Conservation (phyloP, 768 basidiomycete genomes). For the Termitomyces bulborhizus region DNA sequence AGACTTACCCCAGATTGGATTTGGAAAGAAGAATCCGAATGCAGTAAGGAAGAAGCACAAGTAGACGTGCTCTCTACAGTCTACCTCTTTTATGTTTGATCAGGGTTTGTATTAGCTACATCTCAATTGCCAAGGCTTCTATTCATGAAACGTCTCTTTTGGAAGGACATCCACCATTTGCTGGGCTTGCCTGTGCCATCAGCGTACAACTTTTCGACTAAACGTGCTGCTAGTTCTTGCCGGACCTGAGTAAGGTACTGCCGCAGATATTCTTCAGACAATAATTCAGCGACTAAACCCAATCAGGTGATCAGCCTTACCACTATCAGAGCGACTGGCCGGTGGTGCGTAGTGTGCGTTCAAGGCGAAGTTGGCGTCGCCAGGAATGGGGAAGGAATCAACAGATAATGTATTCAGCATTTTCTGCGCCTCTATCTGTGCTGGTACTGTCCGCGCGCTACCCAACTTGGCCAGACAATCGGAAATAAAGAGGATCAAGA, state of each 20-base stretch:
- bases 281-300: slow-evolving; percentile 5
- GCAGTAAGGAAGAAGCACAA: slow-evolving; percentile 54
- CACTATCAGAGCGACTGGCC: slow-evolving; percentile 68
- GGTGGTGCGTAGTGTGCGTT: slow-evolving; percentile 90
- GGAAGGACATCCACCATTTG: slow-evolving; percentile 99
- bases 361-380: slow-evolving; percentile 90
- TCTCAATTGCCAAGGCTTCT: slow-evolving; percentile 69
- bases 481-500: slow-evolving; percentile 95
- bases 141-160: slow-evolving; percentile 96
- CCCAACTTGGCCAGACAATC: slow-evolving; percentile 94
- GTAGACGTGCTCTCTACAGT: slow-evolving; percentile 25
- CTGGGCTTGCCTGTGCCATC: slow-evolving; percentile 92
- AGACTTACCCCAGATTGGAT: slow-evolving; percentile 79
- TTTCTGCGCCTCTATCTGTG: slow-evolving; percentile 84
- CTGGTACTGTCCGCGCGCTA: slow-evolving; percentile 55
- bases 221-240: slow-evolving; percentile 82
- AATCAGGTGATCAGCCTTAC: slow-evolving; percentile 32
- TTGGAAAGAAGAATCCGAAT: slow-evolving; percentile 89
- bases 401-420: slow-evolving; percentile 87
- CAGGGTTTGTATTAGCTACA: slow-evolving; percentile 9
- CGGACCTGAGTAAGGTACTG: slow-evolving; percentile 90
- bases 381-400: slow-evolving; percentile 90
- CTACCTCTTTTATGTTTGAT: slow-evolving; percentile 13
- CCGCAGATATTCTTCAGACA: slow-evolving; percentile 69
- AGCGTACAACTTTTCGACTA: slow-evolving; percentile 86